phyloP scores from a whole-genome alignment of 2,329 filamentous ascomycete species.

The Coniochaeta sp. region DNA sequence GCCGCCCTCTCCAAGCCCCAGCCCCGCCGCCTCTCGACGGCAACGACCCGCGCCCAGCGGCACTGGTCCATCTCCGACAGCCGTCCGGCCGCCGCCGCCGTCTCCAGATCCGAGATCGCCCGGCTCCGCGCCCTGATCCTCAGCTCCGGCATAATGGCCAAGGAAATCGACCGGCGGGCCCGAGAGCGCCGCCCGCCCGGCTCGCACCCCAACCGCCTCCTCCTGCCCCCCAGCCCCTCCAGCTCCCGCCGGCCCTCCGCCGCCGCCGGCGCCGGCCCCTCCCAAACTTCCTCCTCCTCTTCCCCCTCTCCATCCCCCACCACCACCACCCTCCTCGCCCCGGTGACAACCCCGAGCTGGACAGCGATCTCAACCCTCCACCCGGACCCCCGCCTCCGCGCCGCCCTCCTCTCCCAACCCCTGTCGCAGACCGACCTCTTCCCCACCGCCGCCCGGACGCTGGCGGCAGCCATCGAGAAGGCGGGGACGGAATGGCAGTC shows the following conservation, averaged over 20 bases:
- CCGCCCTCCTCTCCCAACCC: slow-evolving; percentile 21
- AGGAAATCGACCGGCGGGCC: slow-evolving; percentile 65
- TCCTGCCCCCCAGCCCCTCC: neutral
- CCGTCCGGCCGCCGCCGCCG: slow-evolving; percentile 16
- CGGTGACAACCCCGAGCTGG: slow-evolving; percentile 27
- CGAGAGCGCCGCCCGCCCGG: slow-evolving; percentile 29
- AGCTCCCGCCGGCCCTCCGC: neutral
- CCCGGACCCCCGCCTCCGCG: slow-evolving; percentile 22
- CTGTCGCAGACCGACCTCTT: slow-evolving; percentile 38
- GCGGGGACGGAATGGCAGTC: slow-evolving; percentile 49
- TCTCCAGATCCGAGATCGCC: slow-evolving; percentile 68
- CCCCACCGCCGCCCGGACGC: slow-evolving; percentile 41
- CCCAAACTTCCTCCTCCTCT: neutral
- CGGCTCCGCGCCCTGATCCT: slow-evolving; percentile 71
- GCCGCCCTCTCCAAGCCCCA: slow-evolving; percentile 19
- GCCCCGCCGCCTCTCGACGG: slow-evolving; percentile 12
- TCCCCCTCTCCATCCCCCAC: neutral
- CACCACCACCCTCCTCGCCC: neutral
- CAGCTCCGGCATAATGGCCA: slow-evolving; percentile 82
- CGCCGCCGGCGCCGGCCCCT: too few species aligned
- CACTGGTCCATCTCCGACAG: slow-evolving; percentile 46
- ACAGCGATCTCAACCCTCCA: slow-evolving; percentile 34
- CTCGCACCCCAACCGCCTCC: neutral
- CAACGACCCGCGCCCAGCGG: slow-evolving; percentile 16
- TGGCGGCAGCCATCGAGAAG: slow-evolving; percentile 36